Evolutionary conservation across 164 flowering plant species (phyloP).

Genomic region (Vitis cinerea): DNA sequence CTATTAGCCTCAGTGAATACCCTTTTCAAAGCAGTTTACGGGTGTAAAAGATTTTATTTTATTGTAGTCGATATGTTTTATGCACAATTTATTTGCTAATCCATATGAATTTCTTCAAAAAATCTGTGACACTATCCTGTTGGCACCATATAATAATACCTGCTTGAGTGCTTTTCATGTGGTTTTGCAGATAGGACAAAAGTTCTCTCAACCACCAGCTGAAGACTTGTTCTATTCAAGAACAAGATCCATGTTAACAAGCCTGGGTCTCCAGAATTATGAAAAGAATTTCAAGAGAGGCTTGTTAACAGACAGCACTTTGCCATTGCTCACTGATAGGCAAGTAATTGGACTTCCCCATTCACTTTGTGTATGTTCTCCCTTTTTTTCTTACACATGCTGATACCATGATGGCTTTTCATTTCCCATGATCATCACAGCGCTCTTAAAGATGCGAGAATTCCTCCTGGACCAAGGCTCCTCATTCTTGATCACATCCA

Average conservation of each 20-base stretch:
- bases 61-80: too few species aligned
- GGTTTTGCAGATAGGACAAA: constrained; percentile 60
- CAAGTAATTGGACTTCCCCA: constrained; percentile 22
- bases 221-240: constrained; percentile 62
- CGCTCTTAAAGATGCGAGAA: constrained; percentile 85
- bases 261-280: constrained; percentile 78
- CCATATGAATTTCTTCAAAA: neutral
- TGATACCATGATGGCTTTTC: neutral
- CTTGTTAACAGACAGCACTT: constrained; percentile 71
- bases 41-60: too few species aligned
- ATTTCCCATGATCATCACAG: constrained; percentile 38
- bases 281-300: constrained; percentile 94
- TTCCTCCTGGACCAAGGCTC: constrained; percentile 97
- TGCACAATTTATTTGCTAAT: neutral
- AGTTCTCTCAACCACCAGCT: constrained; percentile 61
- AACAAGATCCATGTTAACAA: constrained; percentile 64
- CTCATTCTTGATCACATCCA: constrained; percentile 84
- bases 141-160: neutral
- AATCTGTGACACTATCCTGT: too few species aligned
- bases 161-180: constrained; percentile 1
- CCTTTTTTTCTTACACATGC: neutral
- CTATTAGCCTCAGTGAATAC: too few species aligned
- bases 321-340: constrained; percentile 91
- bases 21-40: too few species aligned
- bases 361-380: neutral